A percentile compares a stretch with the other conserved stretches of the same genome.
Conservation (phyloP, 768 basidiomycete species). For the Naganishia antarctica region DNA sequence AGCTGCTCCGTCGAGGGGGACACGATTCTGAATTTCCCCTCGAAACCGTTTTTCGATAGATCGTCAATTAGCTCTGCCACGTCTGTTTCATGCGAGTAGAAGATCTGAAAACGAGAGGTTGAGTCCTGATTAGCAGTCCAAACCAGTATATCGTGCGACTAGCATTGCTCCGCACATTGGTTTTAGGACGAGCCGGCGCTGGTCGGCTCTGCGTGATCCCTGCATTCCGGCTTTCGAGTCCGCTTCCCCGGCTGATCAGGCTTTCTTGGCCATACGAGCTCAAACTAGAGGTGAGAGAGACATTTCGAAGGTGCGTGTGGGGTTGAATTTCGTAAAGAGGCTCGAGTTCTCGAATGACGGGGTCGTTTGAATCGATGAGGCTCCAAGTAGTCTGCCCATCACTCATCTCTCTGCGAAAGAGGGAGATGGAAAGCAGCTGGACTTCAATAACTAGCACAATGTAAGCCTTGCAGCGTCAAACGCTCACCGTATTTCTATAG, state of each 20-base stretch:
- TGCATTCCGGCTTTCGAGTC: not conserved
- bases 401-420: slow-evolving; percentile 18
- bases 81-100: slow-evolving; percentile 21
- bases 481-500: slow-evolving; percentile 9
- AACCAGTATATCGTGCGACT: not conserved
- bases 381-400: slow-evolving; percentile 25
- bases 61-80: slow-evolving; percentile 24
- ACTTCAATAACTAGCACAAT: too few species aligned
- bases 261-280: slow-evolving; percentile 12
- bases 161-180: not conserved
- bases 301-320: not conserved
- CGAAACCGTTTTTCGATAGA: slow-evolving; percentile 18
- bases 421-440: not conserved
- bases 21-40: slow-evolving; percentile 24
- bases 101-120: not conserved
- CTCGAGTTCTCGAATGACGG: not conserved
- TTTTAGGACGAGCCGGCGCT: slow-evolving; percentile 10
- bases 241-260: slow-evolving; percentile 5
- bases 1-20: slow-evolving; percentile 1
- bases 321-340: not conserved
- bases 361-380: slow-evolving; percentile 7
- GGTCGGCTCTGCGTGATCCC: not conserved
- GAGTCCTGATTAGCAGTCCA: not conserved
- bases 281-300: not conserved
- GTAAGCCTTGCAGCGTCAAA: not conserved